Evolutionary conservation across 495 filamentous ascomycete genomes (phyloP).

Genomic region (Xylaria nigripes): DNA sequence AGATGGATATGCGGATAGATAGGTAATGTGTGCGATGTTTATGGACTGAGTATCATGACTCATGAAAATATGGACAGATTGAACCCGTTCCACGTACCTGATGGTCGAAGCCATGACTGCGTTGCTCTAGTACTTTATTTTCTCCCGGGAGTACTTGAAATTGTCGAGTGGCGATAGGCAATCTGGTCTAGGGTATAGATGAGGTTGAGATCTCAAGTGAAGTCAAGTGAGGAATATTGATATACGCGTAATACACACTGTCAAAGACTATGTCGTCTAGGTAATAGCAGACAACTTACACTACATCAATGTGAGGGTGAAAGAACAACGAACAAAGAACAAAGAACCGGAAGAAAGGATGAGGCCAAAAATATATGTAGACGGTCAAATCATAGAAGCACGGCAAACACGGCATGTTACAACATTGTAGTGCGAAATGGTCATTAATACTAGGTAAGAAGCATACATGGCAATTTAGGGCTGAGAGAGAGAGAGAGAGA

Average conservation of each 20-base stretch:
- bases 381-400: not conserved
- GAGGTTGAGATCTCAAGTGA: not conserved
- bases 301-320: not conserved
- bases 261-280: no score
- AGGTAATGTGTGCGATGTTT: not conserved
- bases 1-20: not conserved
- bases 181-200: not conserved
- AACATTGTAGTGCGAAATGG: not conserved
- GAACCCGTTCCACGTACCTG: no score
- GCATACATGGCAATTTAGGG: not conserved
- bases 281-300: not conserved
- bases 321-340: not conserved
- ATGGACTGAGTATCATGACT: no score
- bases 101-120: conserved; percentile 6
- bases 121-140: not conserved
- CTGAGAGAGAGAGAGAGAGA: no score
- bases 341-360: not conserved
- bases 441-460: not conserved
- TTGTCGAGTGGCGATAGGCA: not conserved
- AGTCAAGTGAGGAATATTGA: no score
- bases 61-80: no score
- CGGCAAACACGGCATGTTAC: conserved; percentile 7
- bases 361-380: not conserved
- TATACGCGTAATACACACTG: no score
- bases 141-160: not conserved